Conservation (phyloP, 352 stramenopile species). For the Pythium aphanidermatum region DNA sequence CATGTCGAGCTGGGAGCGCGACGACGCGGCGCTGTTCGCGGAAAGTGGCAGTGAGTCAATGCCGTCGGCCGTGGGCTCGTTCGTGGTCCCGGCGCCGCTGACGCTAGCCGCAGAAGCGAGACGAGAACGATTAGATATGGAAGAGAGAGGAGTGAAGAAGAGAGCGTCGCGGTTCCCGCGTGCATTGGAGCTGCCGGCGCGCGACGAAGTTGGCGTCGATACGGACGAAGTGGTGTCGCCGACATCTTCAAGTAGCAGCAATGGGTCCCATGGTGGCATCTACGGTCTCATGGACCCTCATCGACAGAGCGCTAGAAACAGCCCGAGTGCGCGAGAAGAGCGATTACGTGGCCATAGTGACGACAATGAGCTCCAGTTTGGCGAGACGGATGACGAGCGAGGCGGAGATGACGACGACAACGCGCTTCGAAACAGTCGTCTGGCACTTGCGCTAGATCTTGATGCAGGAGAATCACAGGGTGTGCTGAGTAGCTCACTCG, state of each 20-base stretch:
- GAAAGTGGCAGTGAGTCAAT: conserved; percentile 8
- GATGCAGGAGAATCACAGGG: conserved; percentile 44
- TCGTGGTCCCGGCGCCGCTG: conserved; percentile 9
- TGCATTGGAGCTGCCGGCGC: background rate
- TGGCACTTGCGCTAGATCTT: conserved; percentile 59
- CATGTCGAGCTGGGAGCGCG: conserved; percentile 25
- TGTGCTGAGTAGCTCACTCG: conserved; percentile 5
- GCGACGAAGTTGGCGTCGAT: background rate
- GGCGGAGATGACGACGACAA: conserved; percentile 17
- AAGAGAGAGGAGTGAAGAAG: background rate
- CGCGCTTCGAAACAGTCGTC: conserved; percentile 18
- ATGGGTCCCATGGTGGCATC: conserved; percentile 16
- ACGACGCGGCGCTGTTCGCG: conserved; percentile 20
- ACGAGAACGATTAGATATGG: too few species aligned
- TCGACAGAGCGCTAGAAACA: too few species aligned
- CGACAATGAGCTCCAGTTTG: conserved; percentile 25
- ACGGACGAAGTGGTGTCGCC: conserved; percentile 20
- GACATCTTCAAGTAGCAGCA: conserved; percentile 26
- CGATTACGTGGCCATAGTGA: conserved; percentile 10
- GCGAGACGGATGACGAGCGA: conserved; percentile 18
- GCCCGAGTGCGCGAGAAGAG: background rate
- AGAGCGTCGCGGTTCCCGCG: conserved; percentile 2
- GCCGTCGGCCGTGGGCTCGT: conserved; percentile 17
- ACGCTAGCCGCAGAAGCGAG: background rate
- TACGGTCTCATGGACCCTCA: conserved; percentile 12